Conservation (phyloP, 139 green algal species). For the Chlorella sp. region DNA sequence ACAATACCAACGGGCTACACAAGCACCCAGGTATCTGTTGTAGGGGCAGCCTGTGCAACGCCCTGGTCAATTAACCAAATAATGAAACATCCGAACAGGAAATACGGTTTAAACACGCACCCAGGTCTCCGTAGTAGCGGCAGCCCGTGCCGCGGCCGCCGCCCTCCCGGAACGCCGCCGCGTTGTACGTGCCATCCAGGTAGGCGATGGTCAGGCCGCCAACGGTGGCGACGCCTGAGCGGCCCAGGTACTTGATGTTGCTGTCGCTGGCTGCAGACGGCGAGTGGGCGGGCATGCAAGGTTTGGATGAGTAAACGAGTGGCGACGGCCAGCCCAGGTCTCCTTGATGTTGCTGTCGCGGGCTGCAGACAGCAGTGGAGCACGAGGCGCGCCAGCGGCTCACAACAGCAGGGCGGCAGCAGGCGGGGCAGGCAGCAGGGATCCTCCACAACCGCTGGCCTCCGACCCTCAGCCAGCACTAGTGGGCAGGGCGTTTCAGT, state of each 20-base stretch:
- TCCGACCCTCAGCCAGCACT: too few relatives aligned
- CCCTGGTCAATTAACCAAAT: too few relatives aligned
- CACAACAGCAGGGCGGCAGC: neutral
- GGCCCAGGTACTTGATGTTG: slow-evolving; percentile 73
- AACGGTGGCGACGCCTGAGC: slow-evolving; percentile 62
- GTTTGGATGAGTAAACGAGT: neutral
- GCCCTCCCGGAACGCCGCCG: slow-evolving; percentile 37
- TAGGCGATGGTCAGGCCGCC: slow-evolving; percentile 78
- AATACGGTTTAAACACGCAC: too few relatives aligned
- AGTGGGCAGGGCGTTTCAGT: too few relatives aligned
- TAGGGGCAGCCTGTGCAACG: too few relatives aligned
- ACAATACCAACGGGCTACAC: too few relatives aligned
- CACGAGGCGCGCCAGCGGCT: neutral
- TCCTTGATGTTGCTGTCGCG: too few relatives aligned
- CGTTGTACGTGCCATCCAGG: slow-evolving; percentile 79
- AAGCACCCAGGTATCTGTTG: too few relatives aligned
- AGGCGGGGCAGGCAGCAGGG: neutral
- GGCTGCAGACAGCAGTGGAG: too few relatives aligned
- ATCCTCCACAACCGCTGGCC: too few relatives aligned
- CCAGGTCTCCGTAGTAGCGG: slow-evolving; percentile 54
- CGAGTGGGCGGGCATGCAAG: neutral
- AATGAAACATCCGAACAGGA: too few relatives aligned
- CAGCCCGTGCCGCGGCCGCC: slow-evolving; percentile 14
- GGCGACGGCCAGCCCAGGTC: too few relatives aligned
- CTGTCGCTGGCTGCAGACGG: slow-evolving; percentile 34